These are phyloP conservation scores for Verticillium dahliae DNA, from an alignment of 2,329 filamentous ascomycete genomes.

Conservation along the genomic window DNA sequence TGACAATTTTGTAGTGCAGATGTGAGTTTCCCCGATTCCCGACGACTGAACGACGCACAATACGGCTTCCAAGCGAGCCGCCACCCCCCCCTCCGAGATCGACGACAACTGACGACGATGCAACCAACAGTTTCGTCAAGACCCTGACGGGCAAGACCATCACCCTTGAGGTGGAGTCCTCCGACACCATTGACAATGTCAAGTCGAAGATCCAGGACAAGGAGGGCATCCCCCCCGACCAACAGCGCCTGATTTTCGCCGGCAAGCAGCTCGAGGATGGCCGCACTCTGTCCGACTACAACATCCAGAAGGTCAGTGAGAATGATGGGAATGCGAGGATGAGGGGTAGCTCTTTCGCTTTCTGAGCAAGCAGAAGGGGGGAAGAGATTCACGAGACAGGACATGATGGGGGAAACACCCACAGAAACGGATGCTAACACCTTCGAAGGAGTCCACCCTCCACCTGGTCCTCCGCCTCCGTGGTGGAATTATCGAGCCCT, in stretches of 20 bases:
- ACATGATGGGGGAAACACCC: neutral
- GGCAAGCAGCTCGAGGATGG: conserved; percentile 99
- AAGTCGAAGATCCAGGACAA: conserved; percentile 99
- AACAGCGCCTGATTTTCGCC: conserved; percentile 98
- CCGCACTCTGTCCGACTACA: conserved; percentile 95
- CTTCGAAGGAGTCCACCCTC: conserved; percentile 83
- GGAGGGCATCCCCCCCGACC: conserved; percentile 96
- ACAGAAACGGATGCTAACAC: conserved; percentile 10
- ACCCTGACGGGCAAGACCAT: conserved; percentile 99
- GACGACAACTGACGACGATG: conserved; percentile 14
- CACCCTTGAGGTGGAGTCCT: conserved; percentile 98
- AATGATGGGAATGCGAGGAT: neutral
- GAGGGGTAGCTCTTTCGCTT: neutral
- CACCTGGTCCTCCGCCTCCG: conserved; percentile 98
- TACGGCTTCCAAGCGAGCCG: neutral
- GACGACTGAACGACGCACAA: conserved; percentile 7
- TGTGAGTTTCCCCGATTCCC: conserved; percentile 53
- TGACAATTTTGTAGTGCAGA: conserved; percentile 70
- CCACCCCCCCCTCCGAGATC: conserved; percentile 4
- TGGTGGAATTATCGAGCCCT: conserved; percentile 99
- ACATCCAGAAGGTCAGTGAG: conserved; percentile 88
- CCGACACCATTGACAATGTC: conserved; percentile 99
- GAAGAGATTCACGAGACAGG: neutral
- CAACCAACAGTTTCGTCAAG: conserved; percentile 84
- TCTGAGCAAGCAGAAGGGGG: neutral